These are phyloP conservation scores for Cytospora schulzeri DNA, from an alignment of 2,329 filamentous ascomycete genomes.

Conservation along the genomic window DNA sequence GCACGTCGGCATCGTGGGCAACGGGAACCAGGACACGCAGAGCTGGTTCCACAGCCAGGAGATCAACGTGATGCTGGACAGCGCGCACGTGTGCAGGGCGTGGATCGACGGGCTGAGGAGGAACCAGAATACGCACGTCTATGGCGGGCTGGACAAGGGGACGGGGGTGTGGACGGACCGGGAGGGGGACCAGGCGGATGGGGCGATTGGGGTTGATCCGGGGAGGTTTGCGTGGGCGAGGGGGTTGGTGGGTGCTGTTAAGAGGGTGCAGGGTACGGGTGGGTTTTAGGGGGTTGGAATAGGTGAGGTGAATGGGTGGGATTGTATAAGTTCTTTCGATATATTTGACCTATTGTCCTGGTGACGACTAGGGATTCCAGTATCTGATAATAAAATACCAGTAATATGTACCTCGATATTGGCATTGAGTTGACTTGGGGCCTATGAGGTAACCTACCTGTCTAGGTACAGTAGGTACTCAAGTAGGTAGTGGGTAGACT, in stretches of 20 bases:
- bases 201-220: conserved; percentile 54
- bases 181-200: conserved; percentile 50
- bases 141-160: conserved; percentile 53
- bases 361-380: background rate
- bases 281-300: conserved; percentile 45
- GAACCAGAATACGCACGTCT: conserved; percentile 66
- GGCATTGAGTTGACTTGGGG: background rate
- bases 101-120: conserved; percentile 58
- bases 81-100: conserved; percentile 56
- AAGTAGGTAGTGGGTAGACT: background rate
- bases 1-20: conserved; percentile 70
- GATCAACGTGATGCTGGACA: conserved; percentile 75
- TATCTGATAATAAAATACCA: too few relatives aligned
- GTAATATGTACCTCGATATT: background rate
- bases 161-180: conserved; percentile 66
- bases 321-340: background rate
- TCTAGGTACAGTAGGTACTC: too few relatives aligned
- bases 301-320: background rate
- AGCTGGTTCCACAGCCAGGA: conserved; percentile 79
- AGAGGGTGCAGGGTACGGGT: conserved; percentile 58
- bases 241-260: conserved; percentile 58
- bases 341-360: background rate
- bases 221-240: conserved; percentile 61
- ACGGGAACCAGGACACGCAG: conserved; percentile 80
- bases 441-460: too few relatives aligned